phyloP scores from a whole-genome alignment of 768 basidiomycete species.

The Boletus patriciae region DNA sequence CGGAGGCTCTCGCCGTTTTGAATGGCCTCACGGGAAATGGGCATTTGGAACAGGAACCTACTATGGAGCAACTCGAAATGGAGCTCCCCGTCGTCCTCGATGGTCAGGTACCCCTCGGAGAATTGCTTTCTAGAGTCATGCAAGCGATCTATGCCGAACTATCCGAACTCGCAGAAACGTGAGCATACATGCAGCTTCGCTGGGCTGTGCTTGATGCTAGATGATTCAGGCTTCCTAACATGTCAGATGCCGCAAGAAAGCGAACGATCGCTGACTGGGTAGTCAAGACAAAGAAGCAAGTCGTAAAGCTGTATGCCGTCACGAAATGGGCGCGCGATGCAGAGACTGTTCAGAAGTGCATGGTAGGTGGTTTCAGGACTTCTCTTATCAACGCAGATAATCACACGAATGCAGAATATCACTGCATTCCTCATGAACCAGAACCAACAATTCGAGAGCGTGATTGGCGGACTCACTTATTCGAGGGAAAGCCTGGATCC shows the following conservation, averaged over 20 bases:
- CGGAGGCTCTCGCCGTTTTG: slow-evolving; percentile 29
- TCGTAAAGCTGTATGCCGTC: slow-evolving; percentile 85
- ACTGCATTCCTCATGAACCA: slow-evolving; percentile 85
- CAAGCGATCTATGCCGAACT: slow-evolving; percentile 83
- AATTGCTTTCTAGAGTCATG: slow-evolving; percentile 71
- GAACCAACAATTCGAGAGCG: slow-evolving; percentile 78
- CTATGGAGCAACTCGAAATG: slow-evolving; percentile 59
- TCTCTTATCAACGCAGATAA: not conserved
- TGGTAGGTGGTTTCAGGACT: slow-evolving; percentile 46
- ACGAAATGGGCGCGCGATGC: slow-evolving; percentile 87
- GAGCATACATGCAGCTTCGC: slow-evolving; percentile 28
- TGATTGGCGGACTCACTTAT: slow-evolving; percentile 59
- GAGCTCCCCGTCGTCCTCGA: slow-evolving; percentile 75
- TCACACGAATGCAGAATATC: slow-evolving; percentile 59
- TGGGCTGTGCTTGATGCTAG: not conserved
- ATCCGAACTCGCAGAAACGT: slow-evolving; percentile 86
- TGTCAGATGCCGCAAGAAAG: slow-evolving; percentile 80
- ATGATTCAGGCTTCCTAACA: slow-evolving; percentile 63
- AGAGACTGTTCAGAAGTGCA: slow-evolving; percentile 80
- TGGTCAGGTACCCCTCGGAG: slow-evolving; percentile 71
- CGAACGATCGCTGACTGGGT: slow-evolving; percentile 85
- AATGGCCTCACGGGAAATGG: slow-evolving; percentile 36
- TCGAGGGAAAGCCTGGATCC: slow-evolving; percentile 70
- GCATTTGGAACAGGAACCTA: slow-evolving; percentile 37
- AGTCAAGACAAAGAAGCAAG: slow-evolving; percentile 86